Evolutionary conservation across 768 basidiomycete genomes (phyloP).

Genomic region (Lentinula raphanica): DNA sequence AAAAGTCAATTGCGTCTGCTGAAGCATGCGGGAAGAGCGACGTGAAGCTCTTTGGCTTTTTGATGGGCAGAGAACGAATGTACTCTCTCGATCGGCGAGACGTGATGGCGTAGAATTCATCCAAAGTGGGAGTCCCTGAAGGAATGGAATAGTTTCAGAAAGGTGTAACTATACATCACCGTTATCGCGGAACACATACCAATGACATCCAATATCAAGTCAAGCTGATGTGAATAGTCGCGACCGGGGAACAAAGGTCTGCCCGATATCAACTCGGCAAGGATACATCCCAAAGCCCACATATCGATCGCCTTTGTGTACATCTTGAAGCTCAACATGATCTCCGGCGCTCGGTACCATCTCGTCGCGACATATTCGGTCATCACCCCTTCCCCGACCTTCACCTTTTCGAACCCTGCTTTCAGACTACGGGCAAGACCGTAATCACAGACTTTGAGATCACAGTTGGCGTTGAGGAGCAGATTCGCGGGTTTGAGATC

Average conservation of each 20-base stretch:
- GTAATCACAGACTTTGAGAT: constrained; percentile 87
- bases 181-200: constrained; percentile 28
- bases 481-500: constrained; percentile 86
- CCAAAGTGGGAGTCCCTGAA: constrained; percentile 65
- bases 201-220: constrained; percentile 83
- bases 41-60: constrained; percentile 66
- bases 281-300: constrained; percentile 72
- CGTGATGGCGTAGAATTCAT: constrained; percentile 89
- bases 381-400: constrained; percentile 57
- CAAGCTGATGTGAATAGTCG: constrained; percentile 83
- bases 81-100: constrained; percentile 82
- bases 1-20: constrained; percentile 65
- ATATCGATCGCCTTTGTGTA: constrained; percentile 74
- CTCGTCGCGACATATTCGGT: constrained; percentile 84
- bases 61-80: constrained; percentile 80
- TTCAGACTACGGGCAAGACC: constrained; percentile 71
- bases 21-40: constrained; percentile 77
- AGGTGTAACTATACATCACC: not conserved
- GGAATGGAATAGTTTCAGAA: too few relatives aligned
- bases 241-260: constrained; percentile 86
- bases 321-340: constrained; percentile 93
- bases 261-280: constrained; percentile 78
- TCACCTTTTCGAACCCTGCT: constrained; percentile 60
- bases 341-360: constrained; percentile 39
- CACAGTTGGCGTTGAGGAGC: constrained; percentile 84